Evolutionary conservation across 2,329 filamentous ascomycete species (phyloP).

Genomic region (Coniella vitis): DNA sequence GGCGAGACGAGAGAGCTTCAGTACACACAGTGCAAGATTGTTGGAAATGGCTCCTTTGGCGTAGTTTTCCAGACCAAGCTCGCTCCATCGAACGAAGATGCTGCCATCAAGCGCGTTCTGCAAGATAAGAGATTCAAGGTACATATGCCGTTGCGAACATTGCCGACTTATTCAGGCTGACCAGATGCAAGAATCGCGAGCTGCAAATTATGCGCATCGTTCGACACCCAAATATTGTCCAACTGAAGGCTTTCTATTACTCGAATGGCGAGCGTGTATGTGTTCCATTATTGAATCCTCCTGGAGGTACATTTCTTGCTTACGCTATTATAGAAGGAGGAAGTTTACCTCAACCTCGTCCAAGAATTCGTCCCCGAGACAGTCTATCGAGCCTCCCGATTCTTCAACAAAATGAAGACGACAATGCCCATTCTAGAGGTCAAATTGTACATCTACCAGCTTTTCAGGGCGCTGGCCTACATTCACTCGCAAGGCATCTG

Average conservation of each 20-base stretch:
- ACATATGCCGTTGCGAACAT: conserved; percentile 13
- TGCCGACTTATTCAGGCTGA: not conserved
- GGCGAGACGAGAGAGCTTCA: conserved; percentile 95
- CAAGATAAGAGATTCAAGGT: conserved; percentile 99
- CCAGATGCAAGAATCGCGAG: conserved; percentile 75
- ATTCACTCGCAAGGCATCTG: conserved; percentile 99
- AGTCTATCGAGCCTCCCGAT: conserved; percentile 93
- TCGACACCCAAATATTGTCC: conserved; percentile 96
- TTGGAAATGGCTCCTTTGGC: conserved; percentile 97
- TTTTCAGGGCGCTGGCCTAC: conserved; percentile 96
- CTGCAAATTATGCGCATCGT: conserved; percentile 99
- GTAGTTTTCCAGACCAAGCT: conserved; percentile 99
- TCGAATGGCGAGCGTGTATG: conserved; percentile 94
- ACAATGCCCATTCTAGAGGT: conserved; percentile 98
- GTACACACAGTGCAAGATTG: conserved; percentile 99
- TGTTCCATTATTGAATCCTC: conserved; percentile 15
- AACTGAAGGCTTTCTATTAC: conserved; percentile 99
- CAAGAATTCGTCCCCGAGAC: conserved; percentile 98
- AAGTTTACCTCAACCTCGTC: conserved; percentile 96
- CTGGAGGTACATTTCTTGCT: conserved; percentile 11
- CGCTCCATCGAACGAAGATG: conserved; percentile 94
- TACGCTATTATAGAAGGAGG: conserved; percentile 66
- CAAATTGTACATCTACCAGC: conserved; percentile 99
- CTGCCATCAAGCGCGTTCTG: conserved; percentile 96
- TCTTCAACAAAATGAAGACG: conserved; percentile 99